Evolutionary conservation across 2,329 filamentous ascomycete species (phyloP), one percentile per base, ranked within the genome.

Genomic region (Tolypocladium pustulatum): DNA sequence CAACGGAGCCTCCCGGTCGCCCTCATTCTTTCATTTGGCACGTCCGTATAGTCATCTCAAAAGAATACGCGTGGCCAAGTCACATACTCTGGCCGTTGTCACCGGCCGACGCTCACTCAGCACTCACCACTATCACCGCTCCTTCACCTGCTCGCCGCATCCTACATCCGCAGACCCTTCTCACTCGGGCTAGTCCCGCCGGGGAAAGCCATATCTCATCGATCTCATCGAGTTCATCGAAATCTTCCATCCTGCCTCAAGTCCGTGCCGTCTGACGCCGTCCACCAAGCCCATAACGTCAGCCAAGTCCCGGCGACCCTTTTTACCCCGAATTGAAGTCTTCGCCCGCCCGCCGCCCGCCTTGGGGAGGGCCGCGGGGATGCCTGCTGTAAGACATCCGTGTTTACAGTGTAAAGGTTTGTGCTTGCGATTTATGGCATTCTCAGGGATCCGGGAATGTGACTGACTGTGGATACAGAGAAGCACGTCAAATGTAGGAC

Each of bases 401-500:
- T 72, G 70, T 58, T 60, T 68, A 40, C 70, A 72, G 51, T 72
- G 70, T 66, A 72, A 71, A 72, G 70, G 70, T 71, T 6, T 17
- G 36, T 60, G 1, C 4, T 4, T 0, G 30, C 0, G 2, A 1
- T 32, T 32, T 30, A 10, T n/a, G 2, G 7, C 0, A 2, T 9
- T 5, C 8, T 22, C 27, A 12, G 17, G 4, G 4, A 12, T 20
- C 9, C 8, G 10, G 15, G 13, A 52, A 9, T 6, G 15, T 4
- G 7, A 38, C 63, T 67, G 59, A 67, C 59, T 22, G 34, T 0
- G 1, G 0, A 2, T 9, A 8, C 49, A 72, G 71, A 72, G 49
- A 72, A 72, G 56, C 69, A 72, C 61, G 68, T 72, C 54, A 72
- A 71, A 64, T 72, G 71, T 72, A 64, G 68, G 22, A 40, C n/a